phyloP scores from a whole-genome alignment of 148 eudicot genomes.

The Fallopia convolvulus region DNA sequence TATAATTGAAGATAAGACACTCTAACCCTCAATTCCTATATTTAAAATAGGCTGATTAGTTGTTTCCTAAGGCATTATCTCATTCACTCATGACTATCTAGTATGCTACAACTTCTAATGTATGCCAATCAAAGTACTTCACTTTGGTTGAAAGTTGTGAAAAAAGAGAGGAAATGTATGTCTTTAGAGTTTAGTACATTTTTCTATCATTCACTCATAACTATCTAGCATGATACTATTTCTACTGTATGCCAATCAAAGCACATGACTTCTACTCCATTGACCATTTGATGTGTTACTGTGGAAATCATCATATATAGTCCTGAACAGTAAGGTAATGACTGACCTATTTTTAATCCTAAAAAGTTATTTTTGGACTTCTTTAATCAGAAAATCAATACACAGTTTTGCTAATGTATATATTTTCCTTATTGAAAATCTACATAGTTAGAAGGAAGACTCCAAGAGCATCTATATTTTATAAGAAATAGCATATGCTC shows the following conservation, averaged over 20 bases:
- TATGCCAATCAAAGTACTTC: too few relatives aligned
- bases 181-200: too few relatives aligned
- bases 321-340: neutral
- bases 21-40: too few relatives aligned
- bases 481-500: neutral
- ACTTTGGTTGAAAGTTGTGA: too few relatives aligned
- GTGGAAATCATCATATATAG: neutral
- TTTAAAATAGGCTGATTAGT: too few relatives aligned
- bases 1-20: too few relatives aligned
- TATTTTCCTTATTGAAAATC: neutral
- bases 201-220: too few relatives aligned
- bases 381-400: neutral
- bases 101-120: too few relatives aligned
- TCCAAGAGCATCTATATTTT: neutral
- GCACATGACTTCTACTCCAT: neutral
- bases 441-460: neutral
- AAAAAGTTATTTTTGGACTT: neutral
- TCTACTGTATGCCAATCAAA: neutral
- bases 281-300: neutral
- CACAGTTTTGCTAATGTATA: neutral
- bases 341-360: neutral
- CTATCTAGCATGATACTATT: too few relatives aligned
- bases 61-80: too few relatives aligned
- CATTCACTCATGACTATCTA: too few relatives aligned
- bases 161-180: too few relatives aligned